A percentile compares a stretch with the other conserved stretches of the same genome.
These are phyloP conservation scores for Phytophthora ramorum DNA, from an alignment of 352 stramenopile species.

Conservation along the genomic window DNA sequence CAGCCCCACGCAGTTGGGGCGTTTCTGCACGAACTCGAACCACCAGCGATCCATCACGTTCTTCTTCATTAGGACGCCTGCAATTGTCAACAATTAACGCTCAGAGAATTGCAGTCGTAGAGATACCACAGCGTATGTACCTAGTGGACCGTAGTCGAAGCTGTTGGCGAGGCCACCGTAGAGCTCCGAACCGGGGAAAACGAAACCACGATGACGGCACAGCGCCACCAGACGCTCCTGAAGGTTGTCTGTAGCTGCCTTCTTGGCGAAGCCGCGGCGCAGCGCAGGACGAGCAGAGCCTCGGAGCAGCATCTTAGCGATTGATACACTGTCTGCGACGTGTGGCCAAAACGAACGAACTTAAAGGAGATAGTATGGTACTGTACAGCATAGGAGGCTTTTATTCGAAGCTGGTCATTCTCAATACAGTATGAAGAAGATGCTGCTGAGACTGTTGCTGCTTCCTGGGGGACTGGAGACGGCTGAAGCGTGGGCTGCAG, in stretches of 20 bases:
- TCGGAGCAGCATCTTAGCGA: constrained; percentile 15
- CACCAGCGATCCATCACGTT: constrained; percentile 98
- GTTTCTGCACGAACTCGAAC: constrained; percentile 95
- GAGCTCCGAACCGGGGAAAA: constrained; percentile 96
- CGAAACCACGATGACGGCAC: constrained; percentile 92
- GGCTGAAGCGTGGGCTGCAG: constrained; percentile 24
- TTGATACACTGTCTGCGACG: constrained; percentile 7
- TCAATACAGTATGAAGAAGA: constrained; percentile 9
- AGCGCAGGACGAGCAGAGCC: constrained; percentile 7
- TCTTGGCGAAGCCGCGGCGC: constrained; percentile 47
- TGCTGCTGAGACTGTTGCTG: constrained; percentile 39
- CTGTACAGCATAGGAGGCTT: not conserved
- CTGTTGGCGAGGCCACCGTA: constrained; percentile 98
- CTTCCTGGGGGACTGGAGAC: constrained; percentile 33
- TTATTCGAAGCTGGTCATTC: not conserved
- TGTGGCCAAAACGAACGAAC: constrained; percentile 2
- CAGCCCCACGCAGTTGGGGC: constrained; percentile 95
- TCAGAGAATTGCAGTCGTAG: not conserved
- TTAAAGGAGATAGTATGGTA: not conserved
- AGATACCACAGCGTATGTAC: constrained; percentile 17
- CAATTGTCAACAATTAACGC: constrained; percentile 6
- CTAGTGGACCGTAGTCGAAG: constrained; percentile 97
- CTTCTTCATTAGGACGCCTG: constrained; percentile 95
- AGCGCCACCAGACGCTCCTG: constrained; percentile 84
- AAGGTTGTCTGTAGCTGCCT: constrained; percentile 38